Conservation (phyloP, 2,329 filamentous ascomycete genomes). For the Colletotrichum sidae region DNA sequence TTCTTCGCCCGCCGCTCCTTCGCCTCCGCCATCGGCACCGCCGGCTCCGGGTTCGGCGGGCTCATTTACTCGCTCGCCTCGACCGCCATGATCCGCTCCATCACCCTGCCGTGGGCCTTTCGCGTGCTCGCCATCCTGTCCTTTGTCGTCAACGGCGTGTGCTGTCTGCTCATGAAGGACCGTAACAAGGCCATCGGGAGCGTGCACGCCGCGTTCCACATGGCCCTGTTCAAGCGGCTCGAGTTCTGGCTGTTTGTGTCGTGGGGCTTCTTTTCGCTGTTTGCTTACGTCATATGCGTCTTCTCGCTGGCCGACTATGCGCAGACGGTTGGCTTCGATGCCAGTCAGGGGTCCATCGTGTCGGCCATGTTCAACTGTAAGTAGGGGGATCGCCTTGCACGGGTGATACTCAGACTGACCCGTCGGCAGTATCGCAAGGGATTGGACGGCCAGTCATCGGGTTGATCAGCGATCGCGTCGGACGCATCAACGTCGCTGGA, state of each 20-base stretch:
- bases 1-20: constrained; percentile 76
- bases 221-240: constrained; percentile 67
- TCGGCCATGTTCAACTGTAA: constrained; percentile 79
- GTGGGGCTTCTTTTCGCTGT: constrained; percentile 78
- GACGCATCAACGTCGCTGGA: constrained; percentile 79
- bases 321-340: constrained; percentile 72
- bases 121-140: constrained; percentile 73
- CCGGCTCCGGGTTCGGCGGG: constrained; percentile 82
- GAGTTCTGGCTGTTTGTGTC: constrained; percentile 74
- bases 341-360: constrained; percentile 76
- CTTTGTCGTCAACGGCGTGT: constrained; percentile 72
- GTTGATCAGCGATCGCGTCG: constrained; percentile 76
- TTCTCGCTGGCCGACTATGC: constrained; percentile 83
- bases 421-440: constrained; percentile 63
- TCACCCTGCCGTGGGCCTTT: constrained; percentile 76
- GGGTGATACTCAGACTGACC: constrained; percentile 6
- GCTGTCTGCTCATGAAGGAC: constrained; percentile 74
- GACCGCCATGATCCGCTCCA: constrained; percentile 73
- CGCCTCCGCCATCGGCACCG: constrained; percentile 75
- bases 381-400: constrained; percentile 41
- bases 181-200: constrained; percentile 78
- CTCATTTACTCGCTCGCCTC: constrained; percentile 75
- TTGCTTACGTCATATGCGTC: constrained; percentile 81
- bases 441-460: constrained; percentile 79
- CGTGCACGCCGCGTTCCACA: constrained; percentile 75